Conservation (phyloP, 2,329 filamentous ascomycete species). For the Trichoderma koningiopsis region DNA sequence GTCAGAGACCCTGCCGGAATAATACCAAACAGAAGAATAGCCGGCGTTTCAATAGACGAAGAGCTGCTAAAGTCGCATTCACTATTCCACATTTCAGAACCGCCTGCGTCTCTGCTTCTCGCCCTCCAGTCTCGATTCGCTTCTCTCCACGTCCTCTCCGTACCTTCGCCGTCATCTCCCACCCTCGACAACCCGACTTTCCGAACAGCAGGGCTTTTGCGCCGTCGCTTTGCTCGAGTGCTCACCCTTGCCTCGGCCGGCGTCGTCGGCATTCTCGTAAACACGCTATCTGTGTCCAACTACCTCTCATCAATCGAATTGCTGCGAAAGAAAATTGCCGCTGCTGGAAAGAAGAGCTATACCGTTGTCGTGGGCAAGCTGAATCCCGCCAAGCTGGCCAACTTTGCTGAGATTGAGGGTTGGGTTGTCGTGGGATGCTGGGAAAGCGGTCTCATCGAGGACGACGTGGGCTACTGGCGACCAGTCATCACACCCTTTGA, state of each 20-base stretch:
- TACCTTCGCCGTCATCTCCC: constrained; percentile 54
- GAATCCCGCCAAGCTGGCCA: constrained; percentile 93
- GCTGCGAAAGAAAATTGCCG: constrained; percentile 71
- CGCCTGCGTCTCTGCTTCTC: constrained; percentile 79
- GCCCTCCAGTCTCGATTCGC: constrained; percentile 82
- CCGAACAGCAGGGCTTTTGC: constrained; percentile 61
- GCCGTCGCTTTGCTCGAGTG: constrained; percentile 85
- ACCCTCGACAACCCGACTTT: constrained; percentile 50
- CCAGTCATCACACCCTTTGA: constrained; percentile 96
- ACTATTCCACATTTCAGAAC: constrained; percentile 82
- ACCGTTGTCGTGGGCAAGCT: constrained; percentile 96
- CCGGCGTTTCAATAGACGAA: constrained; percentile 45
- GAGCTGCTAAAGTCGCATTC: constrained; percentile 65
- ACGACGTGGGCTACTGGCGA: constrained; percentile 77
- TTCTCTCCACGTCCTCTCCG: constrained; percentile 76
- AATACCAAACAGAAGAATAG: constrained; percentile 80
- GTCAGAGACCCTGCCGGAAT: constrained; percentile 75
- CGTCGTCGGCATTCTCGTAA: constrained; percentile 92
- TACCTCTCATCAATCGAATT: constrained; percentile 80
- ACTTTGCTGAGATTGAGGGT: constrained; percentile 91
- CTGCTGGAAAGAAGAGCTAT: constrained; percentile 90
- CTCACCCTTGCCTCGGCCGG: constrained; percentile 77
- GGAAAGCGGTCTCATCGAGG: constrained; percentile 92
- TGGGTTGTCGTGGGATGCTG: constrained; percentile 99
- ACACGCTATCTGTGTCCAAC: constrained; percentile 89